Percentiles rank a stretch among this genome's conserved stretches.
phyloP scores from a whole-genome alignment of 1,284 basidiomycete genomes.

The Rhodotorula sp. region DNA sequence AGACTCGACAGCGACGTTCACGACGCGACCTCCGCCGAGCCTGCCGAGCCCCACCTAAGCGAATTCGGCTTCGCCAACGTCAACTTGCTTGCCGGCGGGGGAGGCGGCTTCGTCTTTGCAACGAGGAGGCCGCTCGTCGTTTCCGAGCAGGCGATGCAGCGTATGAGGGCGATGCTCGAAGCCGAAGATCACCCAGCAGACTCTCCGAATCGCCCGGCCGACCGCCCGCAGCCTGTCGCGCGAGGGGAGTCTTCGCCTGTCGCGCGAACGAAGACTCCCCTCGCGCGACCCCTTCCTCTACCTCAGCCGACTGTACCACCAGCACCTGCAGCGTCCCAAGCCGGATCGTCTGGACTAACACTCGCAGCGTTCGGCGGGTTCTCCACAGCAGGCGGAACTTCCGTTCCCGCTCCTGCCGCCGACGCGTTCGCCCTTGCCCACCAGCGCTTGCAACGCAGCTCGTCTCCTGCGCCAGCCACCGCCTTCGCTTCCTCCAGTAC shows the following conservation, averaged over 20 bases:
- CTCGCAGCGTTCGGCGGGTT: neutral
- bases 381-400: neutral
- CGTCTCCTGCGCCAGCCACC: neutral
- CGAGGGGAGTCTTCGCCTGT: neutral
- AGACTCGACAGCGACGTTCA: neutral
- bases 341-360: too few relatives aligned
- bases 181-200: conserved; percentile 3
- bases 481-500: too few relatives aligned
- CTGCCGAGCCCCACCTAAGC: conserved; percentile 9
- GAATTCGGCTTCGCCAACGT: conserved; percentile 17
- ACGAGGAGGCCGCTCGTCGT: conserved; percentile 21
- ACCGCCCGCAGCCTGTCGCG: neutral
- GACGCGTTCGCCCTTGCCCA: neutral
- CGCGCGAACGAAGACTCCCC: neutral
- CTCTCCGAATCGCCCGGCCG: neutral
- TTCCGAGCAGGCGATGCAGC: conserved; percentile 21
- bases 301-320: neutral
- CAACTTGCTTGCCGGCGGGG: neutral
- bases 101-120: conserved; percentile 26
- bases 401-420: neutral
- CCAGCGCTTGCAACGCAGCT: neutral
- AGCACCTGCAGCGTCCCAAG: neutral
- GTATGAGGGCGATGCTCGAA: conserved; percentile 11
- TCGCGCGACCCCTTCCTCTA: neutral
- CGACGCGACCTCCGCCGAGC: neutral